Evolutionary conservation across 352 stramenopile species (phyloP).

Genomic region (Globisporangium spinosum): DNA sequence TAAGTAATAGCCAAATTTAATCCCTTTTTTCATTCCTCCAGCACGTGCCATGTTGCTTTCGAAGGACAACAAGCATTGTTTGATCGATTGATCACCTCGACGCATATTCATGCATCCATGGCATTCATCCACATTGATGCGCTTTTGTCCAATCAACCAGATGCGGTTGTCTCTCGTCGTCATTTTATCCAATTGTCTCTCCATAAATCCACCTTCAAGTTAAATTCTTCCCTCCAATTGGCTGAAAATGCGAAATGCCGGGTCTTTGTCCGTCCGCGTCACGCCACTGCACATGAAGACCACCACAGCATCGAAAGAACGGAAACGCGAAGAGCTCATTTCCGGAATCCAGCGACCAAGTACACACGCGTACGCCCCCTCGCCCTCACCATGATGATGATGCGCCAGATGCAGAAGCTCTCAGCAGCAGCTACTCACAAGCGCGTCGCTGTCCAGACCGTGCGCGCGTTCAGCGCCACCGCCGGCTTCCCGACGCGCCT

Average conservation of each 20-base stretch:
- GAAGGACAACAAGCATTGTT: neutral
- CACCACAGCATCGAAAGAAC: neutral
- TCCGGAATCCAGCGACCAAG: slow-evolving; percentile 8
- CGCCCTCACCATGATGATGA: slow-evolving; percentile 5
- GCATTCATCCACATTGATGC: neutral
- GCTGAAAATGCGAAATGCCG: neutral
- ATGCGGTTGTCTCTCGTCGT: neutral
- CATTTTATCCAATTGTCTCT: slow-evolving; percentile 1
- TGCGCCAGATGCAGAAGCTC: slow-evolving; percentile 16
- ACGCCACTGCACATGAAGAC: slow-evolving; percentile 12
- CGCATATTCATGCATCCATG: neutral
- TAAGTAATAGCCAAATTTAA: slow-evolving; percentile 19
- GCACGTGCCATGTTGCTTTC: neutral
- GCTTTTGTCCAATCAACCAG: slow-evolving; percentile 12
- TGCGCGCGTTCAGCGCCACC: slow-evolving; percentile 18
- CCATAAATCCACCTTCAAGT: slow-evolving; percentile 10
- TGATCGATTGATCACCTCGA: neutral
- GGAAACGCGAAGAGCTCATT: slow-evolving; percentile 10
- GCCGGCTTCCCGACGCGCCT: slow-evolving; percentile 45
- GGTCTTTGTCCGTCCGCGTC: neutral
- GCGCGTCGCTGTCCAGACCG: neutral
- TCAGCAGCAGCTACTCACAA: neutral
- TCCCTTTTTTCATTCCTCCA: neutral
- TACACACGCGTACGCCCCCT: neutral
- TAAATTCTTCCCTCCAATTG: neutral